Percentiles rank a stretch among this genome's conserved stretches.
Conservation (phyloP, 2,329 filamentous ascomycete genomes). For the Colletotrichum gloeosporioides region DNA sequence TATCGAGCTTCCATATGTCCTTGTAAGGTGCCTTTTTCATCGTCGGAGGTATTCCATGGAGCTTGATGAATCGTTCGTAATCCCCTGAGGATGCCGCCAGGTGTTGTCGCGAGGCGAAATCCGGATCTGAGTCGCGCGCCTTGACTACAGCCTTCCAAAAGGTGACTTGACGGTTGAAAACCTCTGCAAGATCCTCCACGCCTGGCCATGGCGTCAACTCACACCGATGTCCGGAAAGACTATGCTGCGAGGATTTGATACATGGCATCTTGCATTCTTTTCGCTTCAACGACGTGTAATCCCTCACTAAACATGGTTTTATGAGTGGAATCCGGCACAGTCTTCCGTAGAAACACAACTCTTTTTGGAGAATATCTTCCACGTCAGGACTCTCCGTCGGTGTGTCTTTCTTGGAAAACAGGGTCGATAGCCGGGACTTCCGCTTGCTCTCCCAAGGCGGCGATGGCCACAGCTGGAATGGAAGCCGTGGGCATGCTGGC, state of each 20-base stretch:
- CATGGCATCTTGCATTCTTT: background rate
- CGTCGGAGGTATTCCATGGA: background rate
- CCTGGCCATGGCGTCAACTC: slow-evolving; percentile 16
- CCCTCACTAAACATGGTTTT: background rate
- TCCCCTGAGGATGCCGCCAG: background rate
- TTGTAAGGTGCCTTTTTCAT: background rate
- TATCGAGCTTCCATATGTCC: background rate
- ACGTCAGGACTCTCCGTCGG: background rate
- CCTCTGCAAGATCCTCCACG: slow-evolving; percentile 1
- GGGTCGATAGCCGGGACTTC: background rate
- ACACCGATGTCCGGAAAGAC: background rate
- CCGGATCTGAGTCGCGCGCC: background rate
- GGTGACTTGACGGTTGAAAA: background rate
- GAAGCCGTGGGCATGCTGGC: background rate
- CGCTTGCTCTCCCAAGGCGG: slow-evolving; percentile 2
- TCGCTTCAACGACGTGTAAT: slow-evolving; percentile 12
- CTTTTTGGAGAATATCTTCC: background rate
- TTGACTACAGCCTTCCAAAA: slow-evolving; percentile 17
- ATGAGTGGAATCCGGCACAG: background rate
- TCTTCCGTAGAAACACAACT: background rate
- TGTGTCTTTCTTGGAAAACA: background rate
- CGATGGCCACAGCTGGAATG: slow-evolving; percentile 17
- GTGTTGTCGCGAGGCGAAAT: background rate
- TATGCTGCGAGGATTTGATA: background rate
- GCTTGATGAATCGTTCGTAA: slow-evolving; percentile 15